Base-by-base conservation (phyloP, 2,329 filamentous ascomycete genomes). In the Aspergillus flavus region DNA sequence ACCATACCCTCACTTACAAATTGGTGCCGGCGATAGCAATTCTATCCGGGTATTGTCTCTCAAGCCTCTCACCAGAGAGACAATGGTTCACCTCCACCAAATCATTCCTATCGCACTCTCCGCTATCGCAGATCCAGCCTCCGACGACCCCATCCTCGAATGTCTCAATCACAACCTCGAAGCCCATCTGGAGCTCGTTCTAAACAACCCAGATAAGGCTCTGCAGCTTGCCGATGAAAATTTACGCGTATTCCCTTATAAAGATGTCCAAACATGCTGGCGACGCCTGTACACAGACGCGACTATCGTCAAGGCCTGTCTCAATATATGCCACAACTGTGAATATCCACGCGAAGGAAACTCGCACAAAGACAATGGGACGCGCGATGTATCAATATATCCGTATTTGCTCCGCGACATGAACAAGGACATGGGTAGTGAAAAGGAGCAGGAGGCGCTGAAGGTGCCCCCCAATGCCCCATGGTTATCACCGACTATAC, bases 401-500 rank as follows among this genome's bases (percentile, higher is more conserved):
- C 57, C 54, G 26, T 57, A 50, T 19, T 61, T 72, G 11, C 69
- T 69, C 12, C 14, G 66, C 28, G 57, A 70, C 3, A 39, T 71
- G 10, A 56, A 65, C 16, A 61, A 60, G 19, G 14, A 53, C 26
- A 30, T 56, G 1, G 14, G 14, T 19, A 32, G 23, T 1, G 61
- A 70, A 32, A 57, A 64, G 30, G 30, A 59, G 64, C 3, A 61
- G 16, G 26, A 50, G 14, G 34, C 21, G 32, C 61, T 43, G 56
- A 64, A 21, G 26, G 66, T 73, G 30, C 57, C 65, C 36, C 43
- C 69, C 45, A 56, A 69, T 9, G 66, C 69, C 39, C 69, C 79
- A 36, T 86, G 82, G 77, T 73, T 93, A 4, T 82, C 86, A 39
- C 75, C 82, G 1, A 81, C 91, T 2, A 85, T 96, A 39, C 83